A percentile compares a stretch with the other conserved stretches of the same genome.
These are phyloP conservation scores for Kernera saxatilis DNA, from an alignment of 345 rosid species.

Conservation along the genomic window DNA sequence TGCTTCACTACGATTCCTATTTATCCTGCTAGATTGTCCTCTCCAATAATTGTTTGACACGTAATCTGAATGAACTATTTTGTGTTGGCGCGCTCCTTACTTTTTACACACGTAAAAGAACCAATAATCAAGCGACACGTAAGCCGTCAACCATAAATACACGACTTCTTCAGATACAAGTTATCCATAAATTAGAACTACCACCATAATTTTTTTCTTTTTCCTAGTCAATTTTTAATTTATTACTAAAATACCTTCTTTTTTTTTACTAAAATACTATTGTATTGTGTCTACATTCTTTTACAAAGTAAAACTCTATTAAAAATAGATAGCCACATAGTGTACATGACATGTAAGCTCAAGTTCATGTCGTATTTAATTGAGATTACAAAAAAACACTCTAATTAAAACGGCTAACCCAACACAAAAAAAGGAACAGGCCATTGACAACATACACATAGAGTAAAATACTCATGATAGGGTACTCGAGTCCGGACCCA, in stretches of 20 bases:
- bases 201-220: not conserved
- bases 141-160: not conserved
- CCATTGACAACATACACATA: too few species aligned
- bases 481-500: conserved; percentile 62
- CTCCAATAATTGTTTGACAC: conserved; percentile 24
- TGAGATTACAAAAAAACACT: too few species aligned
- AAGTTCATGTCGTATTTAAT: too few species aligned
- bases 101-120: not conserved
- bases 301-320: too few species aligned
- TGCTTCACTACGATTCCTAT: not conserved
- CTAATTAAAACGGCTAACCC: too few species aligned
- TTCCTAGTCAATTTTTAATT: not conserved
- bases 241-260: too few species aligned
- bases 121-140: conserved; percentile 20
- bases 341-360: too few species aligned
- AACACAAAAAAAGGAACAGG: too few species aligned
- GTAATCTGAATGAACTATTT: not conserved
- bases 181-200: not conserved
- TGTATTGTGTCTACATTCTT: too few species aligned
- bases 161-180: conserved; percentile 3
- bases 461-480: too few species aligned
- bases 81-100: conserved; percentile 5
- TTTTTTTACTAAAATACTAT: too few species aligned
- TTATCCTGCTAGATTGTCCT: conserved; percentile 13
- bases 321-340: too few species aligned